Percentiles rank a stretch among this genome's conserved stretches.
These are phyloP conservation scores for Penicillium sp. DNA, from an alignment of 2,329 filamentous ascomycete species.

Conservation along the genomic window DNA sequence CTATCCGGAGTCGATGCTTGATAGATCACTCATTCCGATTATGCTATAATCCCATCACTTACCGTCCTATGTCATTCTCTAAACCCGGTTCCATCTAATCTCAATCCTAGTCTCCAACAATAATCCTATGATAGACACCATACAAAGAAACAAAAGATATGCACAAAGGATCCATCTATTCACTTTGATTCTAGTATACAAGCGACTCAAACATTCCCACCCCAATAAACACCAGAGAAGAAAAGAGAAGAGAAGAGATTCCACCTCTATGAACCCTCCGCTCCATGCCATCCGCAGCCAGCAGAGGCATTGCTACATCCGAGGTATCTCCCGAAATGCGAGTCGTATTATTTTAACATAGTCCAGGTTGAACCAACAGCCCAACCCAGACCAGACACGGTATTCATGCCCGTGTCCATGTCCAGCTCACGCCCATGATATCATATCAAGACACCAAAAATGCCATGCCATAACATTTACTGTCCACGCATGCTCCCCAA, in stretches of 20 bases:
- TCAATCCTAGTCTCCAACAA: neutral
- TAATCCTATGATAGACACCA: no score
- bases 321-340: neutral
- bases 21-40: neutral
- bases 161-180: constrained; percentile 20
- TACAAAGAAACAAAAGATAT: constrained; percentile 16
- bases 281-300: neutral
- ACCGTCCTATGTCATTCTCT: neutral
- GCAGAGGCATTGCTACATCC: no score
- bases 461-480: constrained; percentile 24
- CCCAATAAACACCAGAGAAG: constrained; percentile 6
- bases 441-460: neutral
- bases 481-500: constrained; percentile 68
- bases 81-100: neutral
- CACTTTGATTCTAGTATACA: constrained; percentile 36
- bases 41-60: neutral
- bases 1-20: neutral
- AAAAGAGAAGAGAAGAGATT: neutral
- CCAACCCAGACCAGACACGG: neutral
- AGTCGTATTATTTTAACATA: constrained; percentile 3
- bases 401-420: no score
- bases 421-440: constrained; percentile 1
- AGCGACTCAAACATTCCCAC: constrained; percentile 20
- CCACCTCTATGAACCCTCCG: neutral
- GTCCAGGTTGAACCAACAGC: neutral